Conservation (phyloP, 257 asterid species). For the Rubia yunnanensis region DNA sequence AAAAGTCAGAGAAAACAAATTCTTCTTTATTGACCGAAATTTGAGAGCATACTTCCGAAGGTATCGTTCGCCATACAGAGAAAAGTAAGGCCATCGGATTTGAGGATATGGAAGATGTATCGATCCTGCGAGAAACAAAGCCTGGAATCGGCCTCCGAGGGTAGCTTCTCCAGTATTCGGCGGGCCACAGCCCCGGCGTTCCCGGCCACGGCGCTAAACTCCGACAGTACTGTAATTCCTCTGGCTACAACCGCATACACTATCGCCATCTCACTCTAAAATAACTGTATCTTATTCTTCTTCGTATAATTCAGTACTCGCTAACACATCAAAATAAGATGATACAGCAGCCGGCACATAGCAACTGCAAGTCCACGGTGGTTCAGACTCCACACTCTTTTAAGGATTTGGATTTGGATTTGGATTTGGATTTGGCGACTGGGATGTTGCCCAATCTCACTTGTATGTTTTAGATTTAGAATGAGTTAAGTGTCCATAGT, state of each 20-base stretch:
- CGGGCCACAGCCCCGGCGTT: slow-evolving; percentile 90
- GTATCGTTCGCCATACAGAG: slow-evolving; percentile 99
- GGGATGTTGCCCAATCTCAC: too few species aligned
- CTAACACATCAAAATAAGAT: background rate
- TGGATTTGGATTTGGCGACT: too few species aligned
- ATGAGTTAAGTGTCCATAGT: too few species aligned
- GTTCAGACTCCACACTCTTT: background rate
- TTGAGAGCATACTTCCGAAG: slow-evolving; percentile 58
- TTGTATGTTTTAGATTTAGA: too few species aligned
- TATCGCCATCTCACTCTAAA: slow-evolving; percentile 57
- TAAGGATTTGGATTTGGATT: too few species aligned
- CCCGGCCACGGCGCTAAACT: slow-evolving; percentile 96
- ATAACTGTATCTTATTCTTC: background rate
- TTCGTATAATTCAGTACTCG: background rate
- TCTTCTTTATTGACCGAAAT: background rate
- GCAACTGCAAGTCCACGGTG: slow-evolving; percentile 11
- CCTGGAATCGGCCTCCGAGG: slow-evolving; percentile 68
- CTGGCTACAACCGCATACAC: slow-evolving; percentile 87
- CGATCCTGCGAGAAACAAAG: slow-evolving; percentile 97
- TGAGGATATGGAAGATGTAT: slow-evolving; percentile 85
- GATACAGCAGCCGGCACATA: background rate
- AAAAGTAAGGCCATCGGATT: slow-evolving; percentile 70
- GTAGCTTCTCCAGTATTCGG: slow-evolving; percentile 78
- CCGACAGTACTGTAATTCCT: slow-evolving; percentile 89
- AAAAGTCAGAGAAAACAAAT: background rate